Evolutionary conservation across 805 yeast species (phyloP).

Genomic region (Metschnikowia cubensis): DNA sequence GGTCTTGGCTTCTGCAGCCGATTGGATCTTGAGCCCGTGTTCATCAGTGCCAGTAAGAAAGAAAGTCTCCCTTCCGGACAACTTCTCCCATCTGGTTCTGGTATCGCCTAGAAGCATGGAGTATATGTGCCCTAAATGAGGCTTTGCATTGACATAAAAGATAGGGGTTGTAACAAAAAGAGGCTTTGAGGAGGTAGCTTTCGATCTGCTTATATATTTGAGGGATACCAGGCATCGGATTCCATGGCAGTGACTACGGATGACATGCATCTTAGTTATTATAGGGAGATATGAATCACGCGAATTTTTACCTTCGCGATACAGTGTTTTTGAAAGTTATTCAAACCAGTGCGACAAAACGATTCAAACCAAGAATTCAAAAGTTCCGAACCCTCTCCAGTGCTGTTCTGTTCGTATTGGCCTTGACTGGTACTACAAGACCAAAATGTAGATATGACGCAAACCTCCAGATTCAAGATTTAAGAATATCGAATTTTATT

Average conservation of each 20-base stretch:
- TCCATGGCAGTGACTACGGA: background rate
- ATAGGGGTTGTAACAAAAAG: slow-evolving; percentile 83
- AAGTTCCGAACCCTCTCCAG: too few relatives aligned
- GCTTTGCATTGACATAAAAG: slow-evolving; percentile 91
- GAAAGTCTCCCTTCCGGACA: slow-evolving; percentile 34
- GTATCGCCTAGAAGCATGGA: slow-evolving; percentile 84
- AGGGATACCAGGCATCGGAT: background rate
- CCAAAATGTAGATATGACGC: too few relatives aligned
- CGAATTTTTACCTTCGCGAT: background rate
- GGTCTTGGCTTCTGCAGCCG: slow-evolving; percentile 61
- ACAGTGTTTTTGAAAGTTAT: too few relatives aligned
- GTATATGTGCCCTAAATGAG: slow-evolving; percentile 91
- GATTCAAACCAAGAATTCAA: too few relatives aligned
- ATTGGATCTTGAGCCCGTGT: slow-evolving; percentile 89
- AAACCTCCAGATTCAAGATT: too few relatives aligned
- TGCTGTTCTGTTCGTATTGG: too few relatives aligned
- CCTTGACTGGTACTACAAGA: too few relatives aligned
- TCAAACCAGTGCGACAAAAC: too few relatives aligned
- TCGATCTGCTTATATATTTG: too few relatives aligned
- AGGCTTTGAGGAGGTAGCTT: slow-evolving; percentile 14
- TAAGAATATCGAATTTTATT: too few relatives aligned
- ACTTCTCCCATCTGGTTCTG: slow-evolving; percentile 64
- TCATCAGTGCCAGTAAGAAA: slow-evolving; percentile 95
- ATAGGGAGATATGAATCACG: background rate
- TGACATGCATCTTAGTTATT: background rate